phyloP scores from a whole-genome alignment of 1,139 yeast genomes.

The Yamadazyma sp. region DNA sequence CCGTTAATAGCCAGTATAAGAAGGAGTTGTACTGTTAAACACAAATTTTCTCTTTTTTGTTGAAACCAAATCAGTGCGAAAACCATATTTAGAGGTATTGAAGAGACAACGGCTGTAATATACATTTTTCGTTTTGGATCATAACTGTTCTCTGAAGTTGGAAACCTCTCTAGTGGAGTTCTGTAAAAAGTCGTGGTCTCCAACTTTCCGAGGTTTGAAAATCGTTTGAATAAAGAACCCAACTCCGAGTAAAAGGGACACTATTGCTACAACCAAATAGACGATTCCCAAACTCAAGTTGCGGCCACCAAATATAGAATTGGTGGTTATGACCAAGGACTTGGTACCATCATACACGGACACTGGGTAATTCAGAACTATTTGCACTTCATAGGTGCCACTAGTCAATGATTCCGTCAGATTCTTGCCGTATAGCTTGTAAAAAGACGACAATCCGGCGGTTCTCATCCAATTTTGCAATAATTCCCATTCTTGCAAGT shows the following conservation, averaged over 20 bases:
- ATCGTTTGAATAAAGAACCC: slow-evolving; percentile 49
- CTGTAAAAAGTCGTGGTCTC: slow-evolving; percentile 46
- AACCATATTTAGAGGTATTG: no score
- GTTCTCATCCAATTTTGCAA: slow-evolving; percentile 84
- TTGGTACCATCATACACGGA: slow-evolving; percentile 68
- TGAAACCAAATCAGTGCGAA: no score
- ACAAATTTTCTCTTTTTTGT: no score
- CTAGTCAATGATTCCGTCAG: slow-evolving; percentile 46
- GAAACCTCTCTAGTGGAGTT: slow-evolving; percentile 18
- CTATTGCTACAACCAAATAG: slow-evolving; percentile 62
- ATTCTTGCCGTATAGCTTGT: slow-evolving; percentile 64
- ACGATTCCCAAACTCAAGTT: slow-evolving; percentile 67
- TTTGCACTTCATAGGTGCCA: slow-evolving; percentile 60
- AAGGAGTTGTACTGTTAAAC: no score
- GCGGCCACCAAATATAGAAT: slow-evolving; percentile 68
- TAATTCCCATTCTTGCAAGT: slow-evolving; percentile 41
- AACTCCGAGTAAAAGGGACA: slow-evolving; percentile 47
- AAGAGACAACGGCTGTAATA: no score
- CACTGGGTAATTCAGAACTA: slow-evolving; percentile 71
- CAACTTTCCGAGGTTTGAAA: slow-evolving; percentile 45
- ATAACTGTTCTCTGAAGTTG: slow-evolving; percentile 29
- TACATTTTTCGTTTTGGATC: no score
- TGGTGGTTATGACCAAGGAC: slow-evolving; percentile 64
- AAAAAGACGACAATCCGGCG: slow-evolving; percentile 70
- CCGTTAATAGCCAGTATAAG: not conserved